Base-by-base conservation (phyloP, 2,329 filamentous ascomycete genomes). In the Fusarium paranaense region DNA sequence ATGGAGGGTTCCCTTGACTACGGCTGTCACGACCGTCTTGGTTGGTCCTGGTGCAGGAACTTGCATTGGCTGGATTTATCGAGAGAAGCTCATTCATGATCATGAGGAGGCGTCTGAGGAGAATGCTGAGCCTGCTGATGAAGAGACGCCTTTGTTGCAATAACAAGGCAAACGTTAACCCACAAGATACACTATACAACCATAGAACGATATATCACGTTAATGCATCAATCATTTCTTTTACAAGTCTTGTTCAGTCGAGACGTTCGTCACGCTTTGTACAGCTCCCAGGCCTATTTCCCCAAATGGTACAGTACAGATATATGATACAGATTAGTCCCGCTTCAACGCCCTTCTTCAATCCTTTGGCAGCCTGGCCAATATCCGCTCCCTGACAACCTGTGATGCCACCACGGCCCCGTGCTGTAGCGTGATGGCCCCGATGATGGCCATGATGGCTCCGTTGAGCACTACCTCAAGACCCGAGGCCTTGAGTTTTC, bases 391-490 rank as follows among this genome's bases (percentile, higher is more conserved):
- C 80, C 91, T 90, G 56, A 94, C 91, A 62, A 97, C 84, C 81
- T 90, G 88, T 73, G 91, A 92, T 67, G 96, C 95, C 64, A 93
- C 89, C 52, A 92, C 91, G 40, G 93, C 93, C 56, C 97, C 97
- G 76, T 93, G 91, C 82, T 98, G 95, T 79, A 99, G 86, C n/a
- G 95, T 92, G 62, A 99, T 84, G 13, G 97, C 97, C 25, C 97
- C 97, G 52, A 98, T 85, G 64, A 99, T 93, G 54, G 95, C 94
- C 81, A 95, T 94, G 64, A 99, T 79, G 5, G 94, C 90, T 71
- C 95, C 92, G 58, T 93, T 90, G 64, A 97, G 85, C 27, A 98
- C 92, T 5, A 92, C 86, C 30, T 94, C 89, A 32, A 93, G 83
- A 75, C 97, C 97, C 0, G 95, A 98, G 20, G 86, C 85, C 61